These are phyloP conservation scores for Claviceps pusilla DNA, from an alignment of 2,329 filamentous ascomycete species.

Conservation along the genomic window DNA sequence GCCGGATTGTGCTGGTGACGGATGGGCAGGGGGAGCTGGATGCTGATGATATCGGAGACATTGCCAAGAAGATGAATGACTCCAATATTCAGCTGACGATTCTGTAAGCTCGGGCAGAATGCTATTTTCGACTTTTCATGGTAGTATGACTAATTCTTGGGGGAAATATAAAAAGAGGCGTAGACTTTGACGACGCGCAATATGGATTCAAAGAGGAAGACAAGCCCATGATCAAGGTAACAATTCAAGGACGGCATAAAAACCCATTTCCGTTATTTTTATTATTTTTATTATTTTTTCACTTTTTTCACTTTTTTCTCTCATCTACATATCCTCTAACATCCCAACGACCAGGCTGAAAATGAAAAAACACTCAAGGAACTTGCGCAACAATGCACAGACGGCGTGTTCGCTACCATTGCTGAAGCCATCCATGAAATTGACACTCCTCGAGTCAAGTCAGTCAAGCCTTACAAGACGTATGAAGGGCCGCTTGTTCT, in stretches of 20 bases:
- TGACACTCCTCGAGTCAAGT: constrained; percentile 60
- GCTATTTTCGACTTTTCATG: neutral
- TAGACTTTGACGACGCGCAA: constrained; percentile 85
- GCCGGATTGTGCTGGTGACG: constrained; percentile 73
- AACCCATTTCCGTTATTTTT: too few species aligned
- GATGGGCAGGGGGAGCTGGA: constrained; percentile 64
- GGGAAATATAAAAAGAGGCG: constrained; percentile 44
- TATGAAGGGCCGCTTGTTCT: constrained; percentile 71
- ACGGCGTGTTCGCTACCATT: constrained; percentile 68
- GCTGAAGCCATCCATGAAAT: constrained; percentile 73
- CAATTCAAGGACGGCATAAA: neutral
- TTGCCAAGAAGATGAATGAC: constrained; percentile 58
- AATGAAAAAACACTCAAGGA: constrained; percentile 57
- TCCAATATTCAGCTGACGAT: constrained; percentile 65
- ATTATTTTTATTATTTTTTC: too few species aligned
- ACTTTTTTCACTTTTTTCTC: neutral
- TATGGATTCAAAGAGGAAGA: constrained; percentile 86
- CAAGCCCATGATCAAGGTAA: constrained; percentile 57
- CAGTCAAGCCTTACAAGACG: constrained; percentile 56
- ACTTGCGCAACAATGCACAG: constrained; percentile 50
- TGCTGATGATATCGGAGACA: constrained; percentile 52
- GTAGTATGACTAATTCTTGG: neutral
- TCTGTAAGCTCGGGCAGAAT: constrained; percentile 39
- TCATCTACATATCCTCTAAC: neutral
- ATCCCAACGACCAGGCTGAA: constrained; percentile 19